A percentile compares a stretch with the other conserved stretches of the same genome.
phyloP scores from a whole-genome alignment of 2,329 filamentous ascomycete species.

The Pseudogymnoascus sp. region DNA sequence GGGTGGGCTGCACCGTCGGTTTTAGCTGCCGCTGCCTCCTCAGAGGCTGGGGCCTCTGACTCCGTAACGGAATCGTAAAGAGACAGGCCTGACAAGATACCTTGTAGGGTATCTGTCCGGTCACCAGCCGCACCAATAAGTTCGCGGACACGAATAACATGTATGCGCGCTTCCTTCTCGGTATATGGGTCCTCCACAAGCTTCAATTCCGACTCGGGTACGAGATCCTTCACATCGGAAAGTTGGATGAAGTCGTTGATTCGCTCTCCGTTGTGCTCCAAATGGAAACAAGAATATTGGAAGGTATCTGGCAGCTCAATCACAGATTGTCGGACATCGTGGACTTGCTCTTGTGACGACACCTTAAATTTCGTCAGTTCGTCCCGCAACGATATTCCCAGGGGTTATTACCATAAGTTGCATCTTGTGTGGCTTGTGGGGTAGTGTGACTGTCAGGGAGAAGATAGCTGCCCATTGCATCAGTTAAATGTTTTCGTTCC shows the following conservation, averaged over 20 bases:
- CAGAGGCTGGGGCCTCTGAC: constrained; percentile 26
- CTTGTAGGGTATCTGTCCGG: constrained; percentile 77
- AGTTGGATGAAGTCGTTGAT: constrained; percentile 95
- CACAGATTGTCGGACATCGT: constrained; percentile 93
- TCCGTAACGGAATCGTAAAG: constrained; percentile 71
- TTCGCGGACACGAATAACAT: constrained; percentile 83
- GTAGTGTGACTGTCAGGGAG: constrained; percentile 67
- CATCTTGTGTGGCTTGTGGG: constrained; percentile 69
- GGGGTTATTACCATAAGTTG: constrained; percentile 64
- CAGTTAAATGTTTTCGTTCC: constrained; percentile 13
- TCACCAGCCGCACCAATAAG: constrained; percentile 87
- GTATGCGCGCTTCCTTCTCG: constrained; percentile 94
- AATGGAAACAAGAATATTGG: constrained; percentile 97
- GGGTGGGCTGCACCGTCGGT: constrained; percentile 41
- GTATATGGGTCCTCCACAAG: constrained; percentile 94
- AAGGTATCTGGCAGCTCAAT: constrained; percentile 89
- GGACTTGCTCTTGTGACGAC: constrained; percentile 88
- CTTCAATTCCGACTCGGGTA: constrained; percentile 65
- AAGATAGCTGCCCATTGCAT: constrained; percentile 38
- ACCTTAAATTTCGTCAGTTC: constrained; percentile 44
- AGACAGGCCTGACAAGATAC: constrained; percentile 74
- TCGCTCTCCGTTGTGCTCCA: constrained; percentile 78
- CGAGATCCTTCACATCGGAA: constrained; percentile 75
- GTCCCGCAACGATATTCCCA: constrained; percentile 20
- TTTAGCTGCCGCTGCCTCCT: constrained; percentile 29